Percentiles rank a stretch among this genome's conserved stretches.
These are phyloP conservation scores for Phytophthora palmivora DNA, from an alignment of 352 stramenopile genomes.

Conservation along the genomic window DNA sequence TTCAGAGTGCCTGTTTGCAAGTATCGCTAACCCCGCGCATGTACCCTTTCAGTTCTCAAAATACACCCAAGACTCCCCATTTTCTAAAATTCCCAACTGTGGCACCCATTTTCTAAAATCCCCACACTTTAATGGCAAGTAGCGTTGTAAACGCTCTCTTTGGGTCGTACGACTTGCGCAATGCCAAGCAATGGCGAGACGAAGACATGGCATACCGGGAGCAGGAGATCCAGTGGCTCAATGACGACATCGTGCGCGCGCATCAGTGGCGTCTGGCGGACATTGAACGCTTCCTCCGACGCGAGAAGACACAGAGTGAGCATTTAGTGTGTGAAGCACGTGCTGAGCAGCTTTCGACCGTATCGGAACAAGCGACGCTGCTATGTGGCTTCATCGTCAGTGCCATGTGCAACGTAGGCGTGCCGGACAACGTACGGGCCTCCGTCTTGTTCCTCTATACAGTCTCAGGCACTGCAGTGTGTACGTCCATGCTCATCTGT, in stretches of 20 bases:
- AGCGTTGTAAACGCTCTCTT: conserved; percentile 74
- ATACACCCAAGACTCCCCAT: too few species aligned
- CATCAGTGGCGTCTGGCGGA: conserved; percentile 74
- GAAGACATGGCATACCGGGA: conserved; percentile 73
- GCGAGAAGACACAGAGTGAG: conserved; percentile 73
- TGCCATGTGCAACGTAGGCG: conserved; percentile 66
- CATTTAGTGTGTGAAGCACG: conserved; percentile 67
- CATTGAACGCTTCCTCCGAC: conserved; percentile 69
- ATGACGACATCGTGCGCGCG: conserved; percentile 75
- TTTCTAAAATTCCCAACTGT: too few species aligned
- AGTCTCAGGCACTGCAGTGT: conserved; percentile 57
- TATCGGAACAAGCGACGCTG: conserved; percentile 74
- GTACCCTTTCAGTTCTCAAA: too few species aligned
- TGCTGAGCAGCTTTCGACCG: conserved; percentile 71
- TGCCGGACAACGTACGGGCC: conserved; percentile 40
- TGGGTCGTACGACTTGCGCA: conserved; percentile 80
- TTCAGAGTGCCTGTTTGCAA: too few species aligned
- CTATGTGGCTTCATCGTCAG: conserved; percentile 77
- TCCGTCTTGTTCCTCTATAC: conserved; percentile 57
- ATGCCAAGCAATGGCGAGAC: conserved; percentile 79
- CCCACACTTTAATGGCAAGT: too few species aligned
- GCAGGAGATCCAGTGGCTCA: conserved; percentile 81
- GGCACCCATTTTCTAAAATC: too few species aligned
- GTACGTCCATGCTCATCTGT: conserved; percentile 59
- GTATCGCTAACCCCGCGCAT: too few species aligned